phyloP scores from a whole-genome alignment of 2,329 filamentous ascomycete species.

The Capronia epimyces region DNA sequence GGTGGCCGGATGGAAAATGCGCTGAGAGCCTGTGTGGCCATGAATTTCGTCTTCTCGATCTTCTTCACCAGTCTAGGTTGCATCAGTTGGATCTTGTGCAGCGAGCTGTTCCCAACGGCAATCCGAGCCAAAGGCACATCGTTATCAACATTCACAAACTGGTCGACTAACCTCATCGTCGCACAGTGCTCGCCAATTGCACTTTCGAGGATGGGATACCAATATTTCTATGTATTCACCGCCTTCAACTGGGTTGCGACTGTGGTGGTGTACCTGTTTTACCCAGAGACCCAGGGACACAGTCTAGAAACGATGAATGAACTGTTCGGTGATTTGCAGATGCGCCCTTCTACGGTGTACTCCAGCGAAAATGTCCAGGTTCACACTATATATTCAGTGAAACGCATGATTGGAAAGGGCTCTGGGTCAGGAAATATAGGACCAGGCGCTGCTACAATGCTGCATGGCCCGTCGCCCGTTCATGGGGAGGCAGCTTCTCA shows the following conservation, averaged over 20 bases:
- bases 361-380: neutral
- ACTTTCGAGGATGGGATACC: conserved; percentile 40
- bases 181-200: conserved; percentile 47
- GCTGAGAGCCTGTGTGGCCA: conserved; percentile 43
- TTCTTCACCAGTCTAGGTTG: conserved; percentile 43
- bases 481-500: neutral
- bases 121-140: conserved; percentile 42
- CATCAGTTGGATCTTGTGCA: conserved; percentile 46
- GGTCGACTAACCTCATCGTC: conserved; percentile 45
- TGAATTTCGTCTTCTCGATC: conserved; percentile 45
- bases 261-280: conserved; percentile 34
- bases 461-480: neutral
- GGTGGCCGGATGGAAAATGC: conserved; percentile 30
- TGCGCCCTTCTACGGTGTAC: neutral
- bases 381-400: neutral
- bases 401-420: neutral
- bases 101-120: conserved; percentile 44
- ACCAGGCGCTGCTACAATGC: neutral
- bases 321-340: conserved; percentile 27
- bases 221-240: conserved; percentile 48
- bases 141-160: conserved; percentile 44
- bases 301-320: conserved; percentile 34
- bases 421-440: neutral
- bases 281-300: conserved; percentile 33
- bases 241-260: conserved; percentile 46